phyloP scores from a whole-genome alignment of 2,329 filamentous ascomycete genomes.

The Talaromyces piceae region DNA sequence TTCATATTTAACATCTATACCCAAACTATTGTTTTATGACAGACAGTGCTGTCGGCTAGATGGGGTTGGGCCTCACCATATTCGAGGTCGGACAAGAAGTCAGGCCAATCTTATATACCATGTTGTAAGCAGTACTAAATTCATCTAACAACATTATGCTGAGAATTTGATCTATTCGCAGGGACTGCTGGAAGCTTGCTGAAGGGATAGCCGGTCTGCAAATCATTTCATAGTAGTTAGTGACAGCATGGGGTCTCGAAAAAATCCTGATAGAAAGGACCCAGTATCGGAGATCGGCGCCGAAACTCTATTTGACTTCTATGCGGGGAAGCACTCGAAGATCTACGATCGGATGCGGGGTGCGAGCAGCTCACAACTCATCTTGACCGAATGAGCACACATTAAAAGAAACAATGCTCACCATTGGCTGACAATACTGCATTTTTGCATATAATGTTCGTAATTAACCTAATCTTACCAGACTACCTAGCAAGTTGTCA shows the following conservation, averaged over 20 bases:
- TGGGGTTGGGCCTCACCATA: slow-evolving; percentile 57
- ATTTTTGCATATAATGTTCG: background rate
- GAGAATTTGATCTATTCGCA: too few species aligned
- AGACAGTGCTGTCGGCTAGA: slow-evolving; percentile 57
- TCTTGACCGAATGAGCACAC: background rate
- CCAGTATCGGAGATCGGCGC: background rate
- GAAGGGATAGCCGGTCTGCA: too few species aligned
- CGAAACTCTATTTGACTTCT: background rate
- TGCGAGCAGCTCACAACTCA: too few species aligned
- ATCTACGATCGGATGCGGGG: background rate
- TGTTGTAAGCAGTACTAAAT: slow-evolving; percentile 46
- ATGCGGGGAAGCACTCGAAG: background rate
- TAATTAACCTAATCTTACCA: background rate
- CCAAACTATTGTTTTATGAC: too few species aligned
- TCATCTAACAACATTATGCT: slow-evolving; percentile 3
- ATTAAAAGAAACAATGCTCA: background rate
- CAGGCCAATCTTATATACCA: slow-evolving; percentile 70
- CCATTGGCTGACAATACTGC: background rate
- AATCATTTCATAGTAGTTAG: background rate
- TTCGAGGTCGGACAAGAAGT: slow-evolving; percentile 66
- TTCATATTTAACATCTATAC: too few species aligned
- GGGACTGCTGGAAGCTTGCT: too few species aligned
- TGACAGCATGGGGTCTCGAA: background rate
- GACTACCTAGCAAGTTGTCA: slow-evolving; percentile 1
- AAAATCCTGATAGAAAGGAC: background rate